These are phyloP conservation scores for Neonectria magnoliae DNA, from an alignment of 2,329 filamentous ascomycete species.

Conservation along the genomic window DNA sequence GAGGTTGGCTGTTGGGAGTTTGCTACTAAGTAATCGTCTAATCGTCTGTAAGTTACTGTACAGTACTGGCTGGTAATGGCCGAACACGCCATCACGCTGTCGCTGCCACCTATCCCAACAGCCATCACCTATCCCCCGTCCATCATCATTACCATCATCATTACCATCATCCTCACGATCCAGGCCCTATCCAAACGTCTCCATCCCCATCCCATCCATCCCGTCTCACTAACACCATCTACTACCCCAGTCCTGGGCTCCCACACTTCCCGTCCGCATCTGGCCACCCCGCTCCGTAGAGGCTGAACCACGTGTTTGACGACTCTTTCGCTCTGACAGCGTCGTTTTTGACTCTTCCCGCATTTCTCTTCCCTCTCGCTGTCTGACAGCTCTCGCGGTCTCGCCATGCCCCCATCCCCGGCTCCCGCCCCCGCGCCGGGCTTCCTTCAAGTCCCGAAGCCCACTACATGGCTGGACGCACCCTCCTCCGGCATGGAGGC, in stretches of 20 bases:
- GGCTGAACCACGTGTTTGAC: conserved; percentile 38
- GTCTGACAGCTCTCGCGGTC: neutral
- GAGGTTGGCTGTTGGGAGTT: neutral
- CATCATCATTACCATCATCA: neutral
- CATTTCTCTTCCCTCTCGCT: conserved; percentile 10
- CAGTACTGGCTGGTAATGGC: neutral
- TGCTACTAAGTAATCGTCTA: neutral
- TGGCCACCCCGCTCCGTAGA: conserved; percentile 25
- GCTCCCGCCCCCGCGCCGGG: neutral
- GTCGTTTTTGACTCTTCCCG: conserved; percentile 6
- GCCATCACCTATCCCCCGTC: neutral
- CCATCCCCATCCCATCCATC: conserved; percentile 4
- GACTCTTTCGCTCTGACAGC: conserved; percentile 11
- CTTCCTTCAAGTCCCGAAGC: neutral
- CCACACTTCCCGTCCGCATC: conserved; percentile 4
- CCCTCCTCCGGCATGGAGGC: conserved; percentile 31
- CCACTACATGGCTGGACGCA: conserved; percentile 10
- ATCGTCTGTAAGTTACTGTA: neutral
- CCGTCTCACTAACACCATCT: conserved; percentile 15
- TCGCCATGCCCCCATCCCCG: neutral
- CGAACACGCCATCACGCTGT: neutral
- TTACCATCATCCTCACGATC: neutral
- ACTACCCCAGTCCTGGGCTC: conserved; percentile 19
- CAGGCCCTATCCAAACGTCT: conserved; percentile 3
- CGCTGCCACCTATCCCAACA: neutral